These are phyloP conservation scores for Populus nigra DNA, from an alignment of 345 rosid genomes.

Conservation along the genomic window DNA sequence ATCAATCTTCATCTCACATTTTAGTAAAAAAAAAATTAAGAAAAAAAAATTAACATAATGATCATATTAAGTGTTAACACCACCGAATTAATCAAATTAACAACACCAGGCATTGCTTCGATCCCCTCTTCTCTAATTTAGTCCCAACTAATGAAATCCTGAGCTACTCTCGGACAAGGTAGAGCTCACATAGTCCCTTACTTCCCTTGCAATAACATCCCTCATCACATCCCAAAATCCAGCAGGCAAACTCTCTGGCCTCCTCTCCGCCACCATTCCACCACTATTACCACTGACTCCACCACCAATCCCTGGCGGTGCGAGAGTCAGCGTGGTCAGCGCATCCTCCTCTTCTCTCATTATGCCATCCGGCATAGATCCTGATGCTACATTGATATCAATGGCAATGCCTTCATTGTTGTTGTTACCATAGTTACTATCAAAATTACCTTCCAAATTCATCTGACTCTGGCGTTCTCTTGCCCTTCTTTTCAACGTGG, in stretches of 20 bases:
- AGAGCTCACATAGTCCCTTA: constrained; percentile 53
- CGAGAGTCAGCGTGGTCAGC: constrained; percentile 64
- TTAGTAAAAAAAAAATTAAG: not conserved
- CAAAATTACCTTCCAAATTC: not conserved
- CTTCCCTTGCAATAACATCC: constrained; percentile 65
- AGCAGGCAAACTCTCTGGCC: constrained; percentile 32
- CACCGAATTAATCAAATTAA: not conserved
- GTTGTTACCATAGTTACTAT: not conserved
- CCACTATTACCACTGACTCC: not conserved
- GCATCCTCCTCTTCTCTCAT: constrained; percentile 43
- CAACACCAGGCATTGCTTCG: not conserved
- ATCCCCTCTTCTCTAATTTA: not conserved
- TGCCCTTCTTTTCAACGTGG: constrained; percentile 51
- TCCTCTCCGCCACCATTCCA: constrained; percentile 19
- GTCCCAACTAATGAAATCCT: constrained; percentile 26
- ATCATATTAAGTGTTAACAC: not conserved
- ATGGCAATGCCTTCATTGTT: not conserved
- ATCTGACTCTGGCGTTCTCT: constrained; percentile 23
- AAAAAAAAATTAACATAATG: not conserved
- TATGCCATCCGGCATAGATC: not conserved
- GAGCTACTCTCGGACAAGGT: constrained; percentile 23
- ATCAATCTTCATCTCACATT: not conserved
- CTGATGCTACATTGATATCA: not conserved
- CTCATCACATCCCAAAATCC: constrained; percentile 72
- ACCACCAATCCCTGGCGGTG: constrained; percentile 52